Evolutionary conservation across 2,329 filamentous ascomycete species (phyloP), one percentile per base, ranked within the genome.

Genomic region (Metarhizium album): DNA sequence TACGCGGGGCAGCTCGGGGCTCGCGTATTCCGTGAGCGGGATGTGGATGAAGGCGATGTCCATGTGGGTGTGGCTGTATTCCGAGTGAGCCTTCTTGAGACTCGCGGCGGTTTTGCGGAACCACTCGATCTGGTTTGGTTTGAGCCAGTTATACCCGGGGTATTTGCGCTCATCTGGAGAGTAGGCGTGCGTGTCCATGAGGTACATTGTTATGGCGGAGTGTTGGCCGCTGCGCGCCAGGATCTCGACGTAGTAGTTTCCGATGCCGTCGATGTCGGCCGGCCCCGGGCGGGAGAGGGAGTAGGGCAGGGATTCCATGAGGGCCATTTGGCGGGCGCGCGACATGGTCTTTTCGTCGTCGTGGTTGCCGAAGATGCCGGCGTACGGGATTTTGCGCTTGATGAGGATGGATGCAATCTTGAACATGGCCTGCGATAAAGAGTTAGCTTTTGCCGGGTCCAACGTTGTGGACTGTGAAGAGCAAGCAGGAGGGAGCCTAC

Each of bases 11-110:
- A 85, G 79, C 2, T 78, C 73, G 1, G 70, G 64, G 47, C 83
- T 77, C 38, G 78, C 75, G 62, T 96, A 96, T 66, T 98, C 93
- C 0, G 93, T 90, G 3, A 98, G 73, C 0, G 93, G 93, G 51
- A 98, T 98, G 65, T 98, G 93, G 55, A 98, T 94, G 64, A 98
- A 98, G 0, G 93, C 89, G 66, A 97, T 80, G 63, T 98, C 87
- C 79, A 98, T 87, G 65, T 97, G 93, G 48, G 90, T 86, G 62
- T 93, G 87, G 0, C 86, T 88, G 67, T 96, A 98, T 60, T 89
- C 83, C 54, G 79, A 78, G 64, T 95, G 90, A 53, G 81, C 80
- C 60, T 83, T 82, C 69, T 88, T 88, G 45, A 96, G 70, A 13
- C 80, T 71, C 52, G 84, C 74, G 1, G 87, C 83, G 1, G 87